A percentile compares a stretch with the other conserved stretches of the same genome.
Evolutionary conservation across 139 green algal genomes (phyloP).

Genomic region (Diplosphaera chodatii): DNA sequence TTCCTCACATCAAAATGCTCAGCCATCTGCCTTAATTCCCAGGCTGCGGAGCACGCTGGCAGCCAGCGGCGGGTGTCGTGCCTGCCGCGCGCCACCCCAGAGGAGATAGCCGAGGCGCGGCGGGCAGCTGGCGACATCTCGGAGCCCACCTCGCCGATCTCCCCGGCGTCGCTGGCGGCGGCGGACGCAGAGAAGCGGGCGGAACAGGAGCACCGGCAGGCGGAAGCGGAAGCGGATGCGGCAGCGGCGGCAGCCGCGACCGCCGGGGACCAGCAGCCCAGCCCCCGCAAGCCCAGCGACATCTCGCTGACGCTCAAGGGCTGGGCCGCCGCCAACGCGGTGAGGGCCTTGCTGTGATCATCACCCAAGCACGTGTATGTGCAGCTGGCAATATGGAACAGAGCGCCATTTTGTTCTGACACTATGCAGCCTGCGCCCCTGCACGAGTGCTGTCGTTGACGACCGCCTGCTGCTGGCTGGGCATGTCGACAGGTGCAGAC

Average conservation of each 20-base stretch:
- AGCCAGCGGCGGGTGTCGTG: background rate
- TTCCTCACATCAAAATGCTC: no score
- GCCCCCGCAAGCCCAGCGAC: background rate
- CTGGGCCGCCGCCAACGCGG: background rate
- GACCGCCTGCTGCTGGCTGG: no score
- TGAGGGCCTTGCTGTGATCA: no score
- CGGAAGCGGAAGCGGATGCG: background rate
- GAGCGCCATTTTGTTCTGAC: no score
- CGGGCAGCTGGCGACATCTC: background rate
- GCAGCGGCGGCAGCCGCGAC: no score
- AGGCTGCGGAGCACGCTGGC: background rate
- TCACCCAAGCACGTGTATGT: no score
- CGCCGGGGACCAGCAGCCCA: background rate
- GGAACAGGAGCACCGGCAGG: background rate
- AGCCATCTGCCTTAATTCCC: no score
- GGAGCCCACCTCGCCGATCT: background rate
- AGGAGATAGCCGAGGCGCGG: background rate
- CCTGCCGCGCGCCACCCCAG: background rate
- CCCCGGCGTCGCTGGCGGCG: no score
- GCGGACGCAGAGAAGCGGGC: background rate
- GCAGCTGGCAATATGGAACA: no score
- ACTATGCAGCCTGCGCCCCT: no score
- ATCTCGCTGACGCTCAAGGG: background rate
- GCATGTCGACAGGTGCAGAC: background rate
- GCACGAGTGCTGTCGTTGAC: no score